Percentiles rank a stretch among this genome's conserved stretches.
Conservation (phyloP, 805 yeast genomes). For the Kodamaea hsintzibuensis region DNA sequence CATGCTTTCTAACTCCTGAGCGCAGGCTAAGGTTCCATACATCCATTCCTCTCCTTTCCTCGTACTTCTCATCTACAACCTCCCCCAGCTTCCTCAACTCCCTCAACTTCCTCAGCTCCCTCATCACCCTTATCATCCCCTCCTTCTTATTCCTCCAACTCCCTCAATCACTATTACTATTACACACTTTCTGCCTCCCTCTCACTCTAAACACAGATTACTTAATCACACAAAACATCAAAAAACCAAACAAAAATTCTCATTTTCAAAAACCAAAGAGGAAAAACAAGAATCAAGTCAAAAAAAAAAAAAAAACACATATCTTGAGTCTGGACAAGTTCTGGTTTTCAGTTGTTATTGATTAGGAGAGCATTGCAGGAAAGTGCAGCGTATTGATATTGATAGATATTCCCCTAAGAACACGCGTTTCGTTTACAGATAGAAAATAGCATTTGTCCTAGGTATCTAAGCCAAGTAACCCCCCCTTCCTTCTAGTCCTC, state of each 20-base stretch:
- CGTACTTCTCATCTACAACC: no score
- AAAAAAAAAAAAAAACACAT: slow-evolving; percentile 7
- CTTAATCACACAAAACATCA: background rate
- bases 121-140: no score
- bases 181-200: background rate
- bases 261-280: slow-evolving; percentile 5
- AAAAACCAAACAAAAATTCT: slow-evolving; percentile 6
- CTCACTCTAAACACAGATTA: background rate
- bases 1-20: no score
- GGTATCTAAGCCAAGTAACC: background rate
- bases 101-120: background rate
- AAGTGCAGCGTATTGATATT: background rate
- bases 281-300: slow-evolving; percentile 6
- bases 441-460: background rate
- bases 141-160: no score
- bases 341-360: background rate
- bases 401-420: background rate
- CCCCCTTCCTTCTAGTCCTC: background rate
- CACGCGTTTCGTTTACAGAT: background rate
- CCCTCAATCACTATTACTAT: background rate
- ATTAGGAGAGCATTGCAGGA: background rate
- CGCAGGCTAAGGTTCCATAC: background rate
- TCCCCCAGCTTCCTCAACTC: background rate
- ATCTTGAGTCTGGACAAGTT: slow-evolving; percentile 2
- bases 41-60: background rate